These are phyloP conservation scores for Phytophthora pini DNA, from an alignment of 352 stramenopile genomes.

Conservation along the genomic window DNA sequence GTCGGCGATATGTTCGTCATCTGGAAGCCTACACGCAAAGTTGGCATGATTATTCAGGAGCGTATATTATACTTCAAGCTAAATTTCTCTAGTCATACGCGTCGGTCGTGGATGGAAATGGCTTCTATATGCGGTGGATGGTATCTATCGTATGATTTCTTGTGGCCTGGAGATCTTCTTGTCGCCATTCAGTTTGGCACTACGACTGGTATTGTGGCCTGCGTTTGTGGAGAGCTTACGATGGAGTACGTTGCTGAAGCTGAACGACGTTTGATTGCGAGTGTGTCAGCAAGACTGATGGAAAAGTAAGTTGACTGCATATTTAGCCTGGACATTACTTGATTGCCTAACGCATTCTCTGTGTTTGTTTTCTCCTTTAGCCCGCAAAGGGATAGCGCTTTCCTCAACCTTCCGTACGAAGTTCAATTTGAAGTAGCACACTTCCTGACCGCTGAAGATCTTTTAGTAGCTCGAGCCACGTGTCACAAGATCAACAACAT, in stretches of 20 bases:
- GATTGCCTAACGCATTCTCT: slow-evolving; percentile 8
- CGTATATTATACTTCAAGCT: slow-evolving; percentile 67
- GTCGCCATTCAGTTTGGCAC: slow-evolving; percentile 82
- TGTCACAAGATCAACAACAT: slow-evolving; percentile 87
- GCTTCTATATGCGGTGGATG: slow-evolving; percentile 56
- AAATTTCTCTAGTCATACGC: slow-evolving; percentile 65
- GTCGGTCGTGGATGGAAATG: slow-evolving; percentile 68
- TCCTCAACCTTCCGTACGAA: slow-evolving; percentile 83
- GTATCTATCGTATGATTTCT: slow-evolving; percentile 71
- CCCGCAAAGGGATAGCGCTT: slow-evolving; percentile 61
- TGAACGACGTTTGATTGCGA: slow-evolving; percentile 68
- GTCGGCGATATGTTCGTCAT: slow-evolving; percentile 88
- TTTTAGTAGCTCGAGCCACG: slow-evolving; percentile 72
- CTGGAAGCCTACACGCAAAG: slow-evolving; percentile 80
- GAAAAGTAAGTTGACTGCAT: slow-evolving; percentile 43
- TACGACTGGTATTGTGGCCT: slow-evolving; percentile 68
- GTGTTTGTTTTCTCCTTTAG: slow-evolving; percentile 33
- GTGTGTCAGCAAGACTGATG: slow-evolving; percentile 46
- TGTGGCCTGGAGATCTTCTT: slow-evolving; percentile 75
- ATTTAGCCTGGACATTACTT: neutral
- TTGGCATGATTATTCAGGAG: slow-evolving; percentile 83
- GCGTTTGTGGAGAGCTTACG: slow-evolving; percentile 74
- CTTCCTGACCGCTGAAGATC: slow-evolving; percentile 78
- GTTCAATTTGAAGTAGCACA: slow-evolving; percentile 81
- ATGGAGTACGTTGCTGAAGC: slow-evolving; percentile 70